Evolutionary conservation across 768 basidiomycete genomes (phyloP).

Genomic region (Phylloporus sp.): DNA sequence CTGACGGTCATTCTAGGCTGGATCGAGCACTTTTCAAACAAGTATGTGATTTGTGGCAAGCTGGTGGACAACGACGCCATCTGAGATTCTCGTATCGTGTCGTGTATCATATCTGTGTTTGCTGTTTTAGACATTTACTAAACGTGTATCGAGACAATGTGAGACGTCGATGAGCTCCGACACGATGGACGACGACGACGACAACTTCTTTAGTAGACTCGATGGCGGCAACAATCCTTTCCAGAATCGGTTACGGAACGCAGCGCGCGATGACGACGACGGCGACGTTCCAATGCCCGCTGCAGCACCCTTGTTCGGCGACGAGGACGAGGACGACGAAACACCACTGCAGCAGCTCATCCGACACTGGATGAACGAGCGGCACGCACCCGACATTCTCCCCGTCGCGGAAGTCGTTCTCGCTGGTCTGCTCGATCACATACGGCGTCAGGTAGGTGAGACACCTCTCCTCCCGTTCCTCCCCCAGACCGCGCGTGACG

Average conservation of each 20-base stretch:
- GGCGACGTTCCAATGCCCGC: slow-evolving; percentile 29
- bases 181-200: slow-evolving; percentile 23
- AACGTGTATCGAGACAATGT: no score
- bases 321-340: slow-evolving; percentile 39
- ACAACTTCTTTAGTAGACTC: slow-evolving; percentile 28
- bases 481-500: neutral
- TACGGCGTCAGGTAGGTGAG: slow-evolving; percentile 70
- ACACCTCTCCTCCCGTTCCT: neutral
- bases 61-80: slow-evolving; percentile 74
- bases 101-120: slow-evolving; percentile 12
- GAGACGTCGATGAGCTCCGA: neutral
- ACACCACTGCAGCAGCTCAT: slow-evolving; percentile 66
- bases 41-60: slow-evolving; percentile 87
- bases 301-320: slow-evolving; percentile 25
- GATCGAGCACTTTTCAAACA: slow-evolving; percentile 91
- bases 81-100: slow-evolving; percentile 4
- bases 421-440: slow-evolving; percentile 62
- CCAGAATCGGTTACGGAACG: slow-evolving; percentile 36
- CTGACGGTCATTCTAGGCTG: slow-evolving; percentile 50
- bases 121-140: slow-evolving; percentile 2
- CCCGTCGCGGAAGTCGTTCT: slow-evolving; percentile 68
- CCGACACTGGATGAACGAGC: slow-evolving; percentile 83
- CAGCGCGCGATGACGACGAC: slow-evolving; percentile 25
- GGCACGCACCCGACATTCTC: slow-evolving; percentile 75
- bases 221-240: slow-evolving; percentile 18